Base-by-base conservation (phyloP, 2,329 filamentous ascomycete species). In the Rhinocladiella mackenziei region DNA sequence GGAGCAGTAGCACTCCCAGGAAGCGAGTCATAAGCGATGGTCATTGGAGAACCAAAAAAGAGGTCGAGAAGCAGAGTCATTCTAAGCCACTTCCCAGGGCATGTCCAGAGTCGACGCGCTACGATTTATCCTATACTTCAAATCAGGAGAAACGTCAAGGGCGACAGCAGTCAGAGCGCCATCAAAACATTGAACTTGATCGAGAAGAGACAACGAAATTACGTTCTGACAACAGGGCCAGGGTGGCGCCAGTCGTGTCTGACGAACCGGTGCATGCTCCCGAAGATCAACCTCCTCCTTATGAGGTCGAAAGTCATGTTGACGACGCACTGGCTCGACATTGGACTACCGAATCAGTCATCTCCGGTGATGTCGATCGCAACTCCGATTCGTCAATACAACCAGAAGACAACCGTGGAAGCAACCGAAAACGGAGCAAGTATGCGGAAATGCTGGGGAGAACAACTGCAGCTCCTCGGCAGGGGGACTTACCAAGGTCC, bases 21-120 rank as follows among this genome's bases (percentile, higher is more conserved):
- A 96, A 94, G 73, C 80, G 89, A 52, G 87, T 97, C 41, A 80
- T 96, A 50, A 96, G 89, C 62, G 91, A 97, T 67, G 84, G 86
- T 42, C 86, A 95, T 67, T 97, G 91, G 63, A 77, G 75, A 50
- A 74, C 72, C 47, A 75, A 73, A 20, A 43, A 22, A 22, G 40
- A 50, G 1, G 14, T 23, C 1, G 48, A 37, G 15, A 36, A 44
- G 7, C 35, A 37, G 4, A 45, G 31, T 33, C n/a, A 14, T 17
- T 13, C 39, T n/a, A 45, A 38, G 18, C 17, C 35, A 4, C 20
- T n/a, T 7, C 17, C 25, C 5, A 42, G 36, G n/a, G 17, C n/a
- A 37, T 28, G 39, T n/a, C 58, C 45, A 48, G 54, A 10, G 55
- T 56, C 26, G 39, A 56, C 20, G 32, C 51, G 29, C 36, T 55